These are phyloP conservation scores for Aspergillus ruber DNA, from an alignment of 2,329 filamentous ascomycete species.

Conservation along the genomic window DNA sequence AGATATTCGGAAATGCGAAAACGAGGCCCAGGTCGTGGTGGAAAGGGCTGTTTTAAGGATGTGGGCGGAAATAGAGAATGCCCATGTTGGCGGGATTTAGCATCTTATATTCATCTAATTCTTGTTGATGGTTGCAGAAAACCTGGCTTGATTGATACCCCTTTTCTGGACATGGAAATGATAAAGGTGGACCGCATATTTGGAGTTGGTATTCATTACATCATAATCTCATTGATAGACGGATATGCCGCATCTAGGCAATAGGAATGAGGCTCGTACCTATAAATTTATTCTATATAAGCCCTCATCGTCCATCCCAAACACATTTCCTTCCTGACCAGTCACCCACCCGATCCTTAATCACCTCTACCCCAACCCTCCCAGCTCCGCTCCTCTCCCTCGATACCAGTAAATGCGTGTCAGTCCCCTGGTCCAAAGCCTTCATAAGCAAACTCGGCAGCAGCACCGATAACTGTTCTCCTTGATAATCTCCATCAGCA, in stretches of 20 bases:
- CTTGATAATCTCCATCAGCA: neutral
- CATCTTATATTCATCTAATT: neutral
- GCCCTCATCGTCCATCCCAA: constrained; percentile 12
- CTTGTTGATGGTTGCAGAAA: constrained; percentile 1
- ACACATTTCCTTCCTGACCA: constrained; percentile 32
- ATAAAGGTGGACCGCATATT: neutral
- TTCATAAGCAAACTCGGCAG: constrained; percentile 28
- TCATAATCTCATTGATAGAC: constrained; percentile 4
- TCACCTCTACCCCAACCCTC: constrained; percentile 27
- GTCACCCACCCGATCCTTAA: constrained; percentile 33
- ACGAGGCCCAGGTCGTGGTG: constrained; percentile 36
- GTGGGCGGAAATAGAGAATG: constrained; percentile 30
- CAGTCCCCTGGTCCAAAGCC: constrained; percentile 34
- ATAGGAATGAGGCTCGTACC: neutral
- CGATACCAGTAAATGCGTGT: constrained; percentile 34
- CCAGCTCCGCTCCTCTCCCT: constrained; percentile 15
- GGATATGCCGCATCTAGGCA: neutral
- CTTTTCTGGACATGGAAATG: constrained; percentile 5
- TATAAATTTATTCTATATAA: neutral
- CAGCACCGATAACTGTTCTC: constrained; percentile 5
- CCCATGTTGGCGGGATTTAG: constrained; percentile 10
- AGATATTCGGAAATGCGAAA: constrained; percentile 34
- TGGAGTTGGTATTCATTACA: neutral
- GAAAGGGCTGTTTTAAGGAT: constrained; percentile 39
- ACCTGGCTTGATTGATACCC: constrained; percentile 21